Evolutionary conservation across 2,329 filamentous ascomycete species (phyloP).

Genomic region (Tolypocladium tropicale): DNA sequence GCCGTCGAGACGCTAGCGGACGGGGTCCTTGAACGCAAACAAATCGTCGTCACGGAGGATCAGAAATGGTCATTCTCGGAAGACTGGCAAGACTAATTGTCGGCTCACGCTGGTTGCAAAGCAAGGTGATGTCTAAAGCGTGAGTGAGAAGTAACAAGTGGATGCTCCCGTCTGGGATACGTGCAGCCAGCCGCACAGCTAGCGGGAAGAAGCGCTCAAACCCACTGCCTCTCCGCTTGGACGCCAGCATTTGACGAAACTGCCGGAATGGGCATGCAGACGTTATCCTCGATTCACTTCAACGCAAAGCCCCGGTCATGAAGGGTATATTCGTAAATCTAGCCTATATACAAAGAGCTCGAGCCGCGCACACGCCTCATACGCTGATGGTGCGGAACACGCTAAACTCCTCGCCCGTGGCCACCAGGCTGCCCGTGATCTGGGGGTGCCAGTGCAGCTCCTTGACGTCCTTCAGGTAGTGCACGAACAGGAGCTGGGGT

Average conservation of each 20-base stretch:
- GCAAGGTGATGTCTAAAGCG: not conserved
- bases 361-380: constrained; percentile 25
- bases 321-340: constrained; percentile 2
- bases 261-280: too few species aligned
- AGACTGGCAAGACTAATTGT: not conserved
- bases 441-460: constrained; percentile 97
- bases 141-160: too few species aligned
- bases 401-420: constrained; percentile 83
- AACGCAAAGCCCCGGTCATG: not conserved
- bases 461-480: constrained; percentile 91
- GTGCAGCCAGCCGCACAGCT: not conserved
- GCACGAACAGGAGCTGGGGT: constrained; percentile 89
- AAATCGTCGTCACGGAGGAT: not conserved
- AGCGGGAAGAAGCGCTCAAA: too few species aligned
- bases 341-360: constrained; percentile 3
- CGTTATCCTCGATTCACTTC: too few species aligned
- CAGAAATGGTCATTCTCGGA: too few species aligned
- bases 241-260: too few species aligned
- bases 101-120: not conserved
- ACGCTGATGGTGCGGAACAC: constrained; percentile 79
- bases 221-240: too few species aligned
- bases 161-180: not conserved
- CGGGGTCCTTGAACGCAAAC: not conserved
- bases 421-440: constrained; percentile 81
- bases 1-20: not conserved